Percentiles rank a stretch among this genome's conserved stretches.
These are phyloP conservation scores for Medicago lupulina DNA, from an alignment of 306 rosid genomes.

Conservation along the genomic window DNA sequence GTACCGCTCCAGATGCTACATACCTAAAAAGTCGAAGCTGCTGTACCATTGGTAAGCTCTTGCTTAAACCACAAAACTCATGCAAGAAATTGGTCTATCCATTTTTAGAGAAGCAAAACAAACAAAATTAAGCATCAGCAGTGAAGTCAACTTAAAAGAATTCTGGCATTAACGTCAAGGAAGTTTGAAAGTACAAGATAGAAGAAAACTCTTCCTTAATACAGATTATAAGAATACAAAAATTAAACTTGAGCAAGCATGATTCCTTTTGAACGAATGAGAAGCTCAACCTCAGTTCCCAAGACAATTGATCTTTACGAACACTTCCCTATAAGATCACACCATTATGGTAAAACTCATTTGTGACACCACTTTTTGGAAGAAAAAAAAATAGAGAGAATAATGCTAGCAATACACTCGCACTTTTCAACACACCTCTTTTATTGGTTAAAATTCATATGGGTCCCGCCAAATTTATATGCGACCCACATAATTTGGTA, in stretches of 20 bases:
- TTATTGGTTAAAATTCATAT: too few species aligned
- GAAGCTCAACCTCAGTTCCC: too few species aligned
- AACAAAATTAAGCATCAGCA: not conserved
- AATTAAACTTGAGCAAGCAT: not conserved
- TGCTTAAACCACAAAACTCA: conserved; percentile 87
- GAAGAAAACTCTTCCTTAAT: not conserved
- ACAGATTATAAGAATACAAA: not conserved
- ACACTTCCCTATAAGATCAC: too few species aligned
- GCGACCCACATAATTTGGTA: too few species aligned
- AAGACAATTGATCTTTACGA: too few species aligned
- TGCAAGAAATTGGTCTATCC: conserved; percentile 81
- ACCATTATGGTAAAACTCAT: too few species aligned
- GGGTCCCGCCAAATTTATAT: too few species aligned
- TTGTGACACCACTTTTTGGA: too few species aligned
- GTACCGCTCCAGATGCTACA: conserved; percentile 27
- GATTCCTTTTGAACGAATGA: too few species aligned
- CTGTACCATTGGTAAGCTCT: conserved; percentile 91
- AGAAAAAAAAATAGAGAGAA: too few species aligned
- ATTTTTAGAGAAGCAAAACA: conserved; percentile 25
- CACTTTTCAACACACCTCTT: not conserved
- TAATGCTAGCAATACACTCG: too few species aligned
- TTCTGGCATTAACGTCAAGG: conserved; percentile 14
- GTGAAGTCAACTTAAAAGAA: not conserved
- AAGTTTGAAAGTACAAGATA: conserved; percentile 6
- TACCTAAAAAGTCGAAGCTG: conserved; percentile 89